These are phyloP conservation scores for Auricularia sp. DNA, from an alignment of 768 basidiomycete species.

Conservation along the genomic window DNA sequence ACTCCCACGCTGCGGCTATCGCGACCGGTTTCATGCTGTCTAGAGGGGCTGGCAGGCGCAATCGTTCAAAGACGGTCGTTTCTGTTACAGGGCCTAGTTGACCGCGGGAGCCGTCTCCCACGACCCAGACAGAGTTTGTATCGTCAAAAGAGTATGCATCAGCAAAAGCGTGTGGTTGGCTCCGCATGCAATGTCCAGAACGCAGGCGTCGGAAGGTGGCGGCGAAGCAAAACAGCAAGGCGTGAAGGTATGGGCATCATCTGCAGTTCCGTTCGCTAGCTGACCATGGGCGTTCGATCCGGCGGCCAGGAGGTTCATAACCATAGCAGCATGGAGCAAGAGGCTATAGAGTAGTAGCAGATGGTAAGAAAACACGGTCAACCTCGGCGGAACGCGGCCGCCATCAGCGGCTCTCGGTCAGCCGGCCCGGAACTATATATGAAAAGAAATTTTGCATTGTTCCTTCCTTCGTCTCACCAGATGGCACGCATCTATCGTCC, in stretches of 20 bases:
- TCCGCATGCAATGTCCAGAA: constrained; percentile 53
- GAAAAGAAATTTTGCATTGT: background rate
- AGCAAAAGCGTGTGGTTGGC: constrained; percentile 75
- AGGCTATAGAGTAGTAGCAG: too few relatives aligned
- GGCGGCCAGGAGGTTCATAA: constrained; percentile 16
- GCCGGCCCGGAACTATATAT: too few relatives aligned
- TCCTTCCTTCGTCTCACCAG: background rate
- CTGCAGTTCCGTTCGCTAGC: constrained; percentile 27
- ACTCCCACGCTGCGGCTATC: constrained; percentile 74
- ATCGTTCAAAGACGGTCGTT: constrained; percentile 34
- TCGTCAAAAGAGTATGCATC: constrained; percentile 25
- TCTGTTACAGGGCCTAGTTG: constrained; percentile 49
- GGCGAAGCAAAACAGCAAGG: constrained; percentile 24
- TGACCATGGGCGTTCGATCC: constrained; percentile 44
- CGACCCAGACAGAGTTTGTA: constrained; percentile 51
- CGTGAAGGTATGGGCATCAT: constrained; percentile 32
- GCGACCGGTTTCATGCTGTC: constrained; percentile 22
- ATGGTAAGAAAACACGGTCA: too few relatives aligned
- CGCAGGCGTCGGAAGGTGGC: background rate
- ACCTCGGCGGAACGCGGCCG: too few relatives aligned
- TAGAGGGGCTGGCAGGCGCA: constrained; percentile 31
- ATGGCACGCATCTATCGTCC: background rate
- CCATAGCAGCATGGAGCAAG: background rate
- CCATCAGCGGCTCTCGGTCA: too few relatives aligned
- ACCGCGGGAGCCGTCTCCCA: constrained; percentile 58